These are phyloP conservation scores for Penicillium longicatenatum DNA, from an alignment of 495 filamentous ascomycete genomes.

Conservation along the genomic window DNA sequence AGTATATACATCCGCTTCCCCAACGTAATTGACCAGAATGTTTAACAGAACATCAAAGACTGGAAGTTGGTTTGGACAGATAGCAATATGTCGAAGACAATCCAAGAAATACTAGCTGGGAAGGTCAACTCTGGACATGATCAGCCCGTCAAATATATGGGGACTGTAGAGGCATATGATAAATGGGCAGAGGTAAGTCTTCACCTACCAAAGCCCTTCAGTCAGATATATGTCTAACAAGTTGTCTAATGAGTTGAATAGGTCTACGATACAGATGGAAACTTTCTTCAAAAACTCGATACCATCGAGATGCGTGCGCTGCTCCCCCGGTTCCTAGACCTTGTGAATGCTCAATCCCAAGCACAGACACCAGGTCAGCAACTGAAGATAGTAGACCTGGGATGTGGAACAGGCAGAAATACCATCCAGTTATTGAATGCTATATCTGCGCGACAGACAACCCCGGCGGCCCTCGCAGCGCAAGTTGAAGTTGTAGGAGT, in stretches of 20 bases:
- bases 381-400: conserved; percentile 52
- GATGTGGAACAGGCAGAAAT: conserved; percentile 72
- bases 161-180: conserved; percentile 45
- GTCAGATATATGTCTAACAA: too few species aligned
- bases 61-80: too few species aligned
- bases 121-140: not conserved
- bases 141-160: conserved; percentile 32
- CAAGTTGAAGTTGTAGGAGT: conserved; percentile 44
- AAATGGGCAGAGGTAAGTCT: conserved; percentile 41
- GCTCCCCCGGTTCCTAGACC: conserved; percentile 54
- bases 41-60: too few species aligned
- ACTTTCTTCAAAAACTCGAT: conserved; percentile 73
- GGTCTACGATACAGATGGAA: conserved; percentile 72
- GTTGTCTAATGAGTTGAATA: conserved; percentile 10
- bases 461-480: not conserved
- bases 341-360: conserved; percentile 21
- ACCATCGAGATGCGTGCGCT: conserved; percentile 56
- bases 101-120: conserved; percentile 28
- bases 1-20: not conserved
- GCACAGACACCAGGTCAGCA: conserved; percentile 29
- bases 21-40: not conserved
- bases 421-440: conserved; percentile 55
- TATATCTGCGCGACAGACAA: conserved; percentile 10
- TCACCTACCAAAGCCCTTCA: too few species aligned
- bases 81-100: conserved; percentile 31